Percentiles rank a stretch among this genome's conserved stretches.
phyloP scores from a whole-genome alignment of 352 stramenopile species.

The Globisporangium carolinianum region DNA sequence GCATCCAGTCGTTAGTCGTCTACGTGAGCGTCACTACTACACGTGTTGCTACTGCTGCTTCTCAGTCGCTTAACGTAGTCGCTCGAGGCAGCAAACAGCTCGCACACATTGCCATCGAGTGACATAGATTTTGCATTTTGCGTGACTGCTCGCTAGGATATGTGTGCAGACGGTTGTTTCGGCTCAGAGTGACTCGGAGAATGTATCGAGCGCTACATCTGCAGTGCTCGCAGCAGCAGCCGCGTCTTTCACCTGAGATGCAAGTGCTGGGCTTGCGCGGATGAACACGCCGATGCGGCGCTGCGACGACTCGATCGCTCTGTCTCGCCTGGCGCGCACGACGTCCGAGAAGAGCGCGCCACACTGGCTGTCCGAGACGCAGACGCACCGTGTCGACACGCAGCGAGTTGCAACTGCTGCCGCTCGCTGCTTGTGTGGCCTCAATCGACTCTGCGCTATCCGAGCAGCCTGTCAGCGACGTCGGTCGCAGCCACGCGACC shows the following conservation, averaged over 20 bases:
- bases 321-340: not conserved
- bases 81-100: too few species aligned
- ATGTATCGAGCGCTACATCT: slow-evolving; percentile 15
- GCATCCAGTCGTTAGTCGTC: too few species aligned
- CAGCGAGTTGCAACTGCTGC: too few species aligned
- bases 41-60: too few species aligned
- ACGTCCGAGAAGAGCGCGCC: slow-evolving; percentile 5
- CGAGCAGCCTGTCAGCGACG: not conserved
- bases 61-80: too few species aligned
- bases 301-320: not conserved
- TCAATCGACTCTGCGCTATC: not conserved
- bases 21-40: too few species aligned
- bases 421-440: not conserved
- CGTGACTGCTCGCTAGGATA: too few species aligned
- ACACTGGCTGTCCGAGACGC: slow-evolving; percentile 10
- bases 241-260: slow-evolving; percentile 19
- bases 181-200: slow-evolving; percentile 23
- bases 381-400: slow-evolving; percentile 1
- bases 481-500: slow-evolving; percentile 17
- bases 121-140: too few species aligned
- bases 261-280: slow-evolving; percentile 15
- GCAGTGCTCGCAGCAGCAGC: slow-evolving; percentile 2
- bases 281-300: slow-evolving; percentile 16
- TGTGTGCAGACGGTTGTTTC: too few species aligned
- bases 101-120: too few species aligned